Evolutionary conservation across 371 early-diverging fungal species (phyloP).

Genomic region (Rhizopus sp.): DNA sequence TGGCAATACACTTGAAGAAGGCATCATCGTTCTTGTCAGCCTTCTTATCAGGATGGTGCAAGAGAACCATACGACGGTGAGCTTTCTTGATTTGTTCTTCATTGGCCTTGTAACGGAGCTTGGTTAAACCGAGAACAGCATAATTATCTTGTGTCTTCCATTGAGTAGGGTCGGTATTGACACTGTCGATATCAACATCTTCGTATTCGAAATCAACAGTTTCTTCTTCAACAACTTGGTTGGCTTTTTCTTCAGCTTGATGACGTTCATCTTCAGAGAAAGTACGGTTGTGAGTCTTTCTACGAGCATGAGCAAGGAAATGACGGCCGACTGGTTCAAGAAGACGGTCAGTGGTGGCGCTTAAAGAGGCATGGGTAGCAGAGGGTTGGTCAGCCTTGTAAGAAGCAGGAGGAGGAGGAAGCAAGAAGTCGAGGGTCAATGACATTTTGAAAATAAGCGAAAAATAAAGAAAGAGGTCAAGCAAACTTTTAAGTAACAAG

Average conservation of each 20-base stretch:
- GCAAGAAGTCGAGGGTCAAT: slow-evolving; percentile 64
- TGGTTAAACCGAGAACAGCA: slow-evolving; percentile 80
- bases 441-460: slow-evolving; percentile 28
- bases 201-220: slow-evolving; percentile 76
- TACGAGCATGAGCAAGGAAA: slow-evolving; percentile 70
- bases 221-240: slow-evolving; percentile 56
- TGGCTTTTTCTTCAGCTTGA: slow-evolving; percentile 49
- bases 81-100: slow-evolving; percentile 82
- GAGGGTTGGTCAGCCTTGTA: slow-evolving; percentile 59
- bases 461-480: slow-evolving; percentile 1
- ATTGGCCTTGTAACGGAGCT: slow-evolving; percentile 79
- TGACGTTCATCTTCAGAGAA: slow-evolving; percentile 71
- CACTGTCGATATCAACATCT: slow-evolving; percentile 64
- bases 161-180: slow-evolving; percentile 75
- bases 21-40: slow-evolving; percentile 88
- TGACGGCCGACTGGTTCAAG: slow-evolving; percentile 67
- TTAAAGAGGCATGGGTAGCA: slow-evolving; percentile 48
- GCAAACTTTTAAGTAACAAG: neutral
- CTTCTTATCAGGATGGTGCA: slow-evolving; percentile 92
- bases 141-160: slow-evolving; percentile 93
- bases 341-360: slow-evolving; percentile 51
- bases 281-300: slow-evolving; percentile 70
- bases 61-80: slow-evolving; percentile 85
- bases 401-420: slow-evolving; percentile 65
- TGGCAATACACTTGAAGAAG: slow-evolving; percentile 98